phyloP scores from a whole-genome alignment of 108 stramenopile genomes.

The Pseudonitzschia delicatissima region DNA sequence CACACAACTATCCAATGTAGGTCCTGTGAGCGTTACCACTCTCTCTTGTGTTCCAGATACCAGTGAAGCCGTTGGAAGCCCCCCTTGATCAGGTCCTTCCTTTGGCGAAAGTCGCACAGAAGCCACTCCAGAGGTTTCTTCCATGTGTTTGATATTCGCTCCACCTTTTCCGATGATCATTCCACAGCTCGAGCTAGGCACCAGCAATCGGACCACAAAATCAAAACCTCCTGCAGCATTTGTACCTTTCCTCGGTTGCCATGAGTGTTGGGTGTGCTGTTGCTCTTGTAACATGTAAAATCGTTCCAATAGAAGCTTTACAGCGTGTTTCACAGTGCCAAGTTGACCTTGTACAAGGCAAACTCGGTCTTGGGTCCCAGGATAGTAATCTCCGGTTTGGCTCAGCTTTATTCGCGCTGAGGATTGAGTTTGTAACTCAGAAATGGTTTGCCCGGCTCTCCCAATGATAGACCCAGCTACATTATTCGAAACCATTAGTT shows the following conservation, averaged over 20 bases:
- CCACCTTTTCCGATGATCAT: slow-evolving; percentile 84
- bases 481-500: slow-evolving; percentile 76
- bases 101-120: slow-evolving; percentile 71
- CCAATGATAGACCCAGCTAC: slow-evolving; percentile 84
- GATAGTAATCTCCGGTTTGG: slow-evolving; percentile 75
- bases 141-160: slow-evolving; percentile 71
- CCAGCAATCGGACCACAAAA: slow-evolving; percentile 72
- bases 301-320: slow-evolving; percentile 55
- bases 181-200: slow-evolving; percentile 72
- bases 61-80: slow-evolving; percentile 8
- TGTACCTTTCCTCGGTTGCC: slow-evolving; percentile 29
- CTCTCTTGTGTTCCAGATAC: slow-evolving; percentile 52
- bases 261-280: slow-evolving; percentile 42
- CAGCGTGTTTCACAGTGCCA: slow-evolving; percentile 53
- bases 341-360: slow-evolving; percentile 76
- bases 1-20: slow-evolving; percentile 44
- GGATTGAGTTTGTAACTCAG: slow-evolving; percentile 69
- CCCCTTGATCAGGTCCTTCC: slow-evolving; percentile 30
- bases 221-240: slow-evolving; percentile 19
- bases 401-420: slow-evolving; percentile 70
- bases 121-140: slow-evolving; percentile 62
- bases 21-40: slow-evolving; percentile 71
- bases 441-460: slow-evolving; percentile 71
- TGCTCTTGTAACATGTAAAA: slow-evolving; percentile 58
- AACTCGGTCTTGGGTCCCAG: slow-evolving; percentile 74